A percentile compares a stretch with the other conserved stretches of the same genome.
phyloP scores from a whole-genome alignment of 2,329 filamentous ascomycete species.

The Talaromyces piceae region DNA sequence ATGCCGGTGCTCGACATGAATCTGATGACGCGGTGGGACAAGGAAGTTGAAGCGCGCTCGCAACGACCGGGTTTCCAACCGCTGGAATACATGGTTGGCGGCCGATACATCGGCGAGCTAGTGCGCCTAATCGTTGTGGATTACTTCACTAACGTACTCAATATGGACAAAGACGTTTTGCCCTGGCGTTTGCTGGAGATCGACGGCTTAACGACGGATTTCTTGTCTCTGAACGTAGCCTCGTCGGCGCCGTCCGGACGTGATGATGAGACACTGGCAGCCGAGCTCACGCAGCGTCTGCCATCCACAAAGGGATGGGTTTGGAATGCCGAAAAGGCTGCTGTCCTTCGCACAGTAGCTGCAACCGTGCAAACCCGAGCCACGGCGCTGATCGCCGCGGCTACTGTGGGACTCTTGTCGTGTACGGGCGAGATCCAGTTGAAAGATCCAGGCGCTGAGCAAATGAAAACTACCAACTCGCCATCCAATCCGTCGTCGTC shows the following conservation, averaged over 20 bases:
- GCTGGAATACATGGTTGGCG: conserved; percentile 71
- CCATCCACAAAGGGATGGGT: conserved; percentile 36
- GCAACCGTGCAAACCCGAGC: conserved; percentile 62
- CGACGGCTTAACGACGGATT: conserved; percentile 10
- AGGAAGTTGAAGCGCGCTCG: conserved; percentile 53
- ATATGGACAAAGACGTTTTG: conserved; percentile 36
- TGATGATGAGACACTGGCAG: conserved; percentile 41
- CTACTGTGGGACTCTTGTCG: conserved; percentile 58
- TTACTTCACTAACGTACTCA: conserved; percentile 45
- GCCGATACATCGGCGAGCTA: conserved; percentile 65
- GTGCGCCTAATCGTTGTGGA: conserved; percentile 60
- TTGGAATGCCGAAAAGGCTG: conserved; percentile 57
- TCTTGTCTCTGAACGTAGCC: conserved; percentile 58
- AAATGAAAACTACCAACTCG: not conserved
- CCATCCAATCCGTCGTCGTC: not conserved
- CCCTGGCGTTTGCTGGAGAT: conserved; percentile 32
- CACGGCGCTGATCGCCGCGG: conserved; percentile 62
- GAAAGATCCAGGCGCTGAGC: conserved; percentile 13
- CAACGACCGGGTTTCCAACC: conserved; percentile 67
- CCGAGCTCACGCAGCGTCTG: conserved; percentile 44
- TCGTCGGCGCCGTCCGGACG: conserved; percentile 22
- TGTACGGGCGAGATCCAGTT: conserved; percentile 56
- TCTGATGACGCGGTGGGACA: conserved; percentile 62
- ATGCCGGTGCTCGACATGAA: conserved; percentile 53
- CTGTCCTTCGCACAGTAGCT: conserved; percentile 55